Evolutionary conservation across 2,329 filamentous ascomycete genomes (phyloP), one percentile per base, ranked within the genome.

Genomic region (Fusarium marasasianum): DNA sequence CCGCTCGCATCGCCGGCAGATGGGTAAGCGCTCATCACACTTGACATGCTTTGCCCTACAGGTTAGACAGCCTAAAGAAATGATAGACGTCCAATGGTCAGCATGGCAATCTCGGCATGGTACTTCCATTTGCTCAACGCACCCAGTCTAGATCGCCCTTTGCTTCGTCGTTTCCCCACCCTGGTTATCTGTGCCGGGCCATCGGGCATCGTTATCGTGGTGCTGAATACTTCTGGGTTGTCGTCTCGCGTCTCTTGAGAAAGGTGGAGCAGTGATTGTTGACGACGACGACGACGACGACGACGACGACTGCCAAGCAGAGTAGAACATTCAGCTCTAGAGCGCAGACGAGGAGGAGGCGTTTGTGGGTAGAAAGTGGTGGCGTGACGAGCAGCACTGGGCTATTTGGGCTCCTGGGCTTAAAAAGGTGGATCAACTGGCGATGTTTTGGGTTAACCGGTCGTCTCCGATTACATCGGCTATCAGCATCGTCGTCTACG

Each of bases 151-250:
- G 45, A 48, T 48, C 26, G 45, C 6, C 45, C 45, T 48, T 22
- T 48, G 13, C 45, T 48, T 17, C 22, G 45, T 48, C 45, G 45
- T 22, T 48, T 48, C 26, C 26, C 45, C 20, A 22, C 20, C 9
- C 0, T 48, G 6, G 14, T 8, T 12, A 11, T 3, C 20, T 31
- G 20, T 31, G 45, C 4, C 7, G 14, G 8, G 8, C 14, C 26
- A 48, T 3, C 20, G 26, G 45, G 10, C 45, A 48, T 48, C 45
- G 26, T 22, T 48, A 15, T 22, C 14, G 9, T 11, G 24, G 6
- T 29, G 13, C 9, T 22, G 41, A 4, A 24, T 24, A 6, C 31
- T 43, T n/a, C 41, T 10, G 14, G 18, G 18, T 2, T 2, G 45
- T 31, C 45, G 45, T 48, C 26, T 48, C 6, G 1, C 9, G 8